phyloP scores from a whole-genome alignment of 1,139 yeast species.

The Pichia sp. region DNA sequence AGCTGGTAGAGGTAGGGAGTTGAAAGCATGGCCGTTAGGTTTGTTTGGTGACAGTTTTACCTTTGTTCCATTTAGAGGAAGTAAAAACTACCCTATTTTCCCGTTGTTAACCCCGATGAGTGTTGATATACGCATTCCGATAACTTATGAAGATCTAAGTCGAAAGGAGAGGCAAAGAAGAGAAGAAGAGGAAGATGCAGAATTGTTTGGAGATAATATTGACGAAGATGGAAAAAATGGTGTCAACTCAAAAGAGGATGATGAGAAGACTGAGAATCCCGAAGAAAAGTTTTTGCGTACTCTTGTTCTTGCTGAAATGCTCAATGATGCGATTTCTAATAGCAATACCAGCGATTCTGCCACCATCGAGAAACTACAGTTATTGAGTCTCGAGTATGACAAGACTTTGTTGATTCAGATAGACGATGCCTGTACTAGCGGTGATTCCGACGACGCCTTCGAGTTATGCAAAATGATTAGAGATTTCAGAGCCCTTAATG shows the following conservation, averaged over 20 bases:
- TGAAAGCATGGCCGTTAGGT: conserved; percentile 84
- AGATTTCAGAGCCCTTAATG: conserved; percentile 74
- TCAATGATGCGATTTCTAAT: conserved; percentile 40
- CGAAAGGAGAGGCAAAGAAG: conserved; percentile 26
- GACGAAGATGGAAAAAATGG: conserved; percentile 22
- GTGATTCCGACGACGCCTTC: conserved; percentile 61
- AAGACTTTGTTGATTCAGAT: conserved; percentile 70
- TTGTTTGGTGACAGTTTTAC: conserved; percentile 62
- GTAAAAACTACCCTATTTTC: conserved; percentile 49
- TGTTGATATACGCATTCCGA: conserved; percentile 65
- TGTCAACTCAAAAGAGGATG: neutral
- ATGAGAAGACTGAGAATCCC: conserved; percentile 25
- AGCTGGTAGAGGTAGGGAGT: conserved; percentile 41
- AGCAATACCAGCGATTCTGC: conserved; percentile 40
- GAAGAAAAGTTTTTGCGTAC: conserved; percentile 46
- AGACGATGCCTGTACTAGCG: conserved; percentile 72
- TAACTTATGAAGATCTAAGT: conserved; percentile 30
- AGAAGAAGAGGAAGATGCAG: conserved; percentile 32
- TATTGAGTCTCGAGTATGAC: conserved; percentile 57
- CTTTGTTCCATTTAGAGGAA: conserved; percentile 70
- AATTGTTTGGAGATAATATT: conserved; percentile 28
- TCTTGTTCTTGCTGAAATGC: conserved; percentile 47
- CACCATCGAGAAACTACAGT: conserved; percentile 44
- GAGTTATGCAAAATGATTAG: conserved; percentile 66
- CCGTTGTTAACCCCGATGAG: conserved; percentile 86